Percentiles rank a stretch among this genome's conserved stretches.
Evolutionary conservation across 495 filamentous ascomycete genomes (phyloP).

Genomic region (Friedmanniomyces simplex): DNA sequence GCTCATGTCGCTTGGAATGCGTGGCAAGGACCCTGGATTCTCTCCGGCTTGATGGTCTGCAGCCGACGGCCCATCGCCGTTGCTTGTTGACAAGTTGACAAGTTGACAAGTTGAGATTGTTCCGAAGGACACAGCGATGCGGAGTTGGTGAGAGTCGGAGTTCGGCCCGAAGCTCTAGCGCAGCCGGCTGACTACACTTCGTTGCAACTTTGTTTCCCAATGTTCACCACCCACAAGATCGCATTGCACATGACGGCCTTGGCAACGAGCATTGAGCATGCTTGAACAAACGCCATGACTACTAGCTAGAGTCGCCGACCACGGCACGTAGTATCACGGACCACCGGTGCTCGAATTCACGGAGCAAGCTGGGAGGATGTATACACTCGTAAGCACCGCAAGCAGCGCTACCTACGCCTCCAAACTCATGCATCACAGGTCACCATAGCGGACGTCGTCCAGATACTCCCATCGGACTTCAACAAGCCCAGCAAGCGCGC

Average conservation of each 20-base stretch:
- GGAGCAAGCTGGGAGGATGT: constrained; percentile 3
- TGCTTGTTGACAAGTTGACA: not conserved
- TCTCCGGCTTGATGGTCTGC: too few relatives aligned
- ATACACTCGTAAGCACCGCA: constrained; percentile 13
- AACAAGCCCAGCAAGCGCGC: constrained; percentile 63
- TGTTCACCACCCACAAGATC: too few relatives aligned
- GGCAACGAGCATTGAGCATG: too few relatives aligned
- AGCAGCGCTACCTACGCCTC: not conserved
- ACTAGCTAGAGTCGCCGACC: too few relatives aligned
- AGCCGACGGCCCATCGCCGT: too few relatives aligned
- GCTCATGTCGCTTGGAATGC: constrained; percentile 1
- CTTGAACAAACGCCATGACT: too few relatives aligned
- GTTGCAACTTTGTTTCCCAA: not conserved
- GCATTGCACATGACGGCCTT: too few relatives aligned
- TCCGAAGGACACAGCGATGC: not conserved
- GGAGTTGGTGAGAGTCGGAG: not conserved
- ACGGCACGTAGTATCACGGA: too few relatives aligned
- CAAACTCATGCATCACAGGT: constrained; percentile 30
- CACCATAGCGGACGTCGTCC: constrained; percentile 79
- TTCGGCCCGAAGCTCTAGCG: not conserved
- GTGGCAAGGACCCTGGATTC: too few relatives aligned
- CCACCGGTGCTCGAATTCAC: too few relatives aligned
- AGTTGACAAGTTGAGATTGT: not conserved
- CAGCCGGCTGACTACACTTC: not conserved
- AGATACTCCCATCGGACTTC: constrained; percentile 81